Conservation (phyloP, 2,329 filamentous ascomycete species). For the Aspergillus sergii region DNA sequence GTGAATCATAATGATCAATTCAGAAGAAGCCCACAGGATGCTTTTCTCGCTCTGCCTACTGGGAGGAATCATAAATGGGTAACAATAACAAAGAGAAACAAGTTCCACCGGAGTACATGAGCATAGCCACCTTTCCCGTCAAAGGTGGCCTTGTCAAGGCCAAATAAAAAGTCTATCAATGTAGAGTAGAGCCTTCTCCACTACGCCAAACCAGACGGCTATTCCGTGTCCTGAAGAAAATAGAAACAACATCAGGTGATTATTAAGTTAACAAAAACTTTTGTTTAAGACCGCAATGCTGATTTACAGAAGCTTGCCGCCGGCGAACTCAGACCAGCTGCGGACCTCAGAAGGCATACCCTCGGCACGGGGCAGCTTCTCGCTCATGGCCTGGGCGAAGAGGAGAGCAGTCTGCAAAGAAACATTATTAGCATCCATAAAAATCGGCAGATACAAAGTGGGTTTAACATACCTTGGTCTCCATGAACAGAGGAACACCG, state of each 20-base stretch:
- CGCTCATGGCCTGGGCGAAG: conserved; percentile 95
- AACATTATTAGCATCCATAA: conserved; percentile 28
- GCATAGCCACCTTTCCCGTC: conserved; percentile 13
- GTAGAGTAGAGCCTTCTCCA: conserved; percentile 30
- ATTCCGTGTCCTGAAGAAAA: conserved; percentile 21
- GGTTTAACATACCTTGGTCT: conserved; percentile 75
- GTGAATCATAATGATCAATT: conserved; percentile 16
- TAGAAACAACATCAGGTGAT: conserved; percentile 18
- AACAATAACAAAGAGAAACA: conserved; percentile 16
- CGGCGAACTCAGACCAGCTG: conserved; percentile 94
- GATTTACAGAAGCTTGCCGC: conserved; percentile 58
- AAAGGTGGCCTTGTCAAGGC: conserved; percentile 16
- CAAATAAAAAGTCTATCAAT: conserved; percentile 36
- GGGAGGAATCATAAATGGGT: conserved; percentile 17
- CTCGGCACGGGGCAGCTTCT: conserved; percentile 86
- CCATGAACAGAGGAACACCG: conserved; percentile 96
- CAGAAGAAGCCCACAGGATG: conserved; percentile 20
- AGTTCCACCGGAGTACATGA: conserved; percentile 15
- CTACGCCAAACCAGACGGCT: conserved; percentile 29
- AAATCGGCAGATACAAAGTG: background rate
- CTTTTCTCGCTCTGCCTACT: conserved; percentile 34
- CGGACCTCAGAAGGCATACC: conserved; percentile 90
- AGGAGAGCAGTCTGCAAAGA: conserved; percentile 79
- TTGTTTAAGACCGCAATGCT: conserved; percentile 12
- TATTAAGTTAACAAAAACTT: conserved; percentile 25